phyloP scores from a whole-genome alignment of 2,329 filamentous ascomycete genomes.

The Trichoderma atroviride region DNA sequence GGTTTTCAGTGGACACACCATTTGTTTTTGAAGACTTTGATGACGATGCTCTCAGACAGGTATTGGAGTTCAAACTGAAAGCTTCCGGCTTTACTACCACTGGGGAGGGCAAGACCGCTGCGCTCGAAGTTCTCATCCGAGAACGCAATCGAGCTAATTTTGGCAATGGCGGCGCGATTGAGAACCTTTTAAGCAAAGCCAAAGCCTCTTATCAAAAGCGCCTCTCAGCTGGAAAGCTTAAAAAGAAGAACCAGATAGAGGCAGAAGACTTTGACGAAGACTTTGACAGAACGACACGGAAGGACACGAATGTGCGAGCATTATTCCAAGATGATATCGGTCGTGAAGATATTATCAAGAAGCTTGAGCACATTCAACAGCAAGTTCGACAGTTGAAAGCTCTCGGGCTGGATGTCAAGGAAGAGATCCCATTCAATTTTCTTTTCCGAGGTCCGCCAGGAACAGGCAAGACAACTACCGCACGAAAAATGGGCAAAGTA shows the following conservation, averaged over 20 bases:
- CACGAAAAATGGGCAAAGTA: slow-evolving; percentile 72
- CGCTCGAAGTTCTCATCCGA: slow-evolving; percentile 61
- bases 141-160: slow-evolving; percentile 69
- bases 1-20: slow-evolving; percentile 65
- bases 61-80: slow-evolving; percentile 66
- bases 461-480: slow-evolving; percentile 74
- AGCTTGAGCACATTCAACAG: slow-evolving; percentile 58
- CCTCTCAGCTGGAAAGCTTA: slow-evolving; percentile 30
- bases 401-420: slow-evolving; percentile 35
- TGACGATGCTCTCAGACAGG: slow-evolving; percentile 57
- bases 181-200: slow-evolving; percentile 63
- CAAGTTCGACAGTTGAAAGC: slow-evolving; percentile 40
- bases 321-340: slow-evolving; percentile 64
- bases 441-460: slow-evolving; percentile 67
- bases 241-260: slow-evolving; percentile 67
- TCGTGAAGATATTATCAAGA: slow-evolving; percentile 54
- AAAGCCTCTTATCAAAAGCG: slow-evolving; percentile 48
- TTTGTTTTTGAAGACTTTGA: slow-evolving; percentile 72
- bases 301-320: slow-evolving; percentile 47
- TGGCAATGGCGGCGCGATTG: slow-evolving; percentile 74
- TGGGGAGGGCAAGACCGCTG: slow-evolving; percentile 53
- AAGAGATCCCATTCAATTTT: slow-evolving; percentile 66
- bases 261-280: slow-evolving; percentile 75
- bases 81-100: slow-evolving; percentile 57
- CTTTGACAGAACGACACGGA: slow-evolving; percentile 49